phyloP scores from a whole-genome alignment of 345 rosid genomes.

The Punica granatum region DNA sequence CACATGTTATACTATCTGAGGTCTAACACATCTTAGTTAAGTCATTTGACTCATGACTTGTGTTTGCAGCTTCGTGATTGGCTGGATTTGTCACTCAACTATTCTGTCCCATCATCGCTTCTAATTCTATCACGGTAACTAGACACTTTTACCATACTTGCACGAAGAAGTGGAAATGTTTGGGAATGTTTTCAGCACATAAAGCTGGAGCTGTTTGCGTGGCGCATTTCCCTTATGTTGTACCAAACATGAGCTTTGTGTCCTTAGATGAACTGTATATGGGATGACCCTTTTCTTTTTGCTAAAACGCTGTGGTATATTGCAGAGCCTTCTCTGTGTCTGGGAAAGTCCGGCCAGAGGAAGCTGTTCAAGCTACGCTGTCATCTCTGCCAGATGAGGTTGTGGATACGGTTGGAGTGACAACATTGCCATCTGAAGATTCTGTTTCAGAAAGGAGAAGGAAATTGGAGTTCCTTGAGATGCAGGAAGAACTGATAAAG shows the following conservation, averaged over 20 bases:
- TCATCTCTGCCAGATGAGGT: constrained; percentile 97
- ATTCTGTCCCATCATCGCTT: constrained; percentile 86
- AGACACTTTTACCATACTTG: background rate
- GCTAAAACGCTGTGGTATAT: background rate
- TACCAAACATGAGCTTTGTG: background rate
- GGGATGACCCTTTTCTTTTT: background rate
- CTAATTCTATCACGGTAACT: constrained; percentile 84
- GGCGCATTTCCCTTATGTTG: background rate
- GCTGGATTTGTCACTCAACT: constrained; percentile 93
- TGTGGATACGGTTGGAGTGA: constrained; percentile 86
- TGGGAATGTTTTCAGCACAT: background rate
- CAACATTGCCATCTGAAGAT: constrained; percentile 87
- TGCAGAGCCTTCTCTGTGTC: constrained; percentile 78
- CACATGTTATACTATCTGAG: background rate
- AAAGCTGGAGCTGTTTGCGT: background rate
- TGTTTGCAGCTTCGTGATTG: constrained; percentile 71
- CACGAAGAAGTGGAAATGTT: background rate
- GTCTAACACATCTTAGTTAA: background rate
- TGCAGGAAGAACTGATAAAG: constrained; percentile 97
- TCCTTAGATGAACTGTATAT: background rate
- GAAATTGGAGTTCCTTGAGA: constrained; percentile 86
- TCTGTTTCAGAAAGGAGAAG: constrained; percentile 88
- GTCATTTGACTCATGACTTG: background rate
- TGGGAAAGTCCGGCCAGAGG: constrained; percentile 94
- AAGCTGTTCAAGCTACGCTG: constrained; percentile 95